Evolutionary conservation across 2,329 filamentous ascomycete genomes (phyloP).

Genomic region (Tolypocladium ovalisporum): DNA sequence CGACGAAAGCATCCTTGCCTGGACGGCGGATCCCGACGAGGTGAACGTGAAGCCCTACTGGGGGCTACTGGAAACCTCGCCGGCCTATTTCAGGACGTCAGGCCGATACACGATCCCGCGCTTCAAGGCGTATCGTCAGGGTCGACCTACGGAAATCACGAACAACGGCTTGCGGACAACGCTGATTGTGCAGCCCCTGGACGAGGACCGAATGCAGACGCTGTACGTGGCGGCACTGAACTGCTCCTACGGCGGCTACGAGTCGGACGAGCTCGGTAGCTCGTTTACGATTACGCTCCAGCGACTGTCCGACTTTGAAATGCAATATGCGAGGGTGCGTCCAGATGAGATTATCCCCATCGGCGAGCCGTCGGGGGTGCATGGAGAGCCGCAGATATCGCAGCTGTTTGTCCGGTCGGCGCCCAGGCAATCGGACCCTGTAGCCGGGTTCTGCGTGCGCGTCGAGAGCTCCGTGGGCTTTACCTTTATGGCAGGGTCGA

Average conservation of each 20-base stretch:
- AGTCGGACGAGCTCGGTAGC: background rate
- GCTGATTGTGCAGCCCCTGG: background rate
- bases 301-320: slow-evolving; percentile 5
- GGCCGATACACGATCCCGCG: background rate
- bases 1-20: slow-evolving; percentile 10
- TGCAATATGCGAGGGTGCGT: slow-evolving; percentile 4
- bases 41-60: slow-evolving; percentile 4
- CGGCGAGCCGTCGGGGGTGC: background rate
- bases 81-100: slow-evolving; percentile 3
- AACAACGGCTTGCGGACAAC: slow-evolving; percentile 4
- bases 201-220: background rate
- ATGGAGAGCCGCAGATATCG: background rate
- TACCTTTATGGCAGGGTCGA: background rate
- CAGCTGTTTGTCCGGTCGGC: background rate
- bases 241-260: background rate
- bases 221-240: background rate
- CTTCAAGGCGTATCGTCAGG: background rate
- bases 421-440: background rate
- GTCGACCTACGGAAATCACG: slow-evolving; percentile 1
- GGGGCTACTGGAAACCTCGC: slow-evolving; percentile 4
- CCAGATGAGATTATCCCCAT: background rate
- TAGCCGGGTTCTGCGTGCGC: background rate
- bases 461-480: background rate
- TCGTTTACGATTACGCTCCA: slow-evolving; percentile 2
- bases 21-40: slow-evolving; percentile 5